A percentile compares a stretch with the other conserved stretches of the same genome.
Conservation (phyloP, 1,284 basidiomycete species). For the Boletus semigastroideus region DNA sequence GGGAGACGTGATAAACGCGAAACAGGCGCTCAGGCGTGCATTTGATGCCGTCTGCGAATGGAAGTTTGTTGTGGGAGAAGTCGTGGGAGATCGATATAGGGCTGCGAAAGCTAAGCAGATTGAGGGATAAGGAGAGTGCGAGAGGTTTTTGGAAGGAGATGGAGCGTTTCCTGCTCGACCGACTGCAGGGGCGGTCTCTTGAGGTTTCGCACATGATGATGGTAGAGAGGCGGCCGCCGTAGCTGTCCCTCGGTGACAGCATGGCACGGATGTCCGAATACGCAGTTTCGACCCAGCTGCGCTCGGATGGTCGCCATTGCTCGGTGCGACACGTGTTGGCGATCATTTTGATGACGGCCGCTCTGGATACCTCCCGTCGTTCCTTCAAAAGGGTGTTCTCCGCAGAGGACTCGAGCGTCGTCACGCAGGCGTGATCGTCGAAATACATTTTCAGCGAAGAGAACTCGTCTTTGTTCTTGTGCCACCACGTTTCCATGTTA, state of each 20-base stretch:
- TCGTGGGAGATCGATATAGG: slow-evolving; percentile 23
- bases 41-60: slow-evolving; percentile 19
- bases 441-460: slow-evolving; percentile 23
- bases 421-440: slow-evolving; percentile 28
- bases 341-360: slow-evolving; percentile 19
- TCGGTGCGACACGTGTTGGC: slow-evolving; percentile 17
- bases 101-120: slow-evolving; percentile 21
- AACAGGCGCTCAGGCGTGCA: slow-evolving; percentile 6
- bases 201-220: slow-evolving; percentile 27
- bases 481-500: slow-evolving; percentile 32
- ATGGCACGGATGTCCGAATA: slow-evolving; percentile 28
- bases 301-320: slow-evolving; percentile 26
- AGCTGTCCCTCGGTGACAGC: slow-evolving; percentile 11
- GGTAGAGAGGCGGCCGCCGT: slow-evolving; percentile 11
- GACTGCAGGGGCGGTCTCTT: not conserved
- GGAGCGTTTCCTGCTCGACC: slow-evolving; percentile 12
- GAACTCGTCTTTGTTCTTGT: slow-evolving; percentile 21
- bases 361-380: slow-evolving; percentile 21
- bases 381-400: slow-evolving; percentile 12
- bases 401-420: slow-evolving; percentile 19
- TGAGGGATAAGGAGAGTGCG: slow-evolving; percentile 13
- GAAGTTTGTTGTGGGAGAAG: slow-evolving; percentile 15
- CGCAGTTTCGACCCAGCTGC: slow-evolving; percentile 25
- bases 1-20: slow-evolving; percentile 26
- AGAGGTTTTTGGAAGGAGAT: slow-evolving; percentile 26